Evolutionary conservation across 2,329 filamentous ascomycete genomes (phyloP), one percentile per base, ranked within the genome.

Genomic region (Alternaria angustiovoidea): DNA sequence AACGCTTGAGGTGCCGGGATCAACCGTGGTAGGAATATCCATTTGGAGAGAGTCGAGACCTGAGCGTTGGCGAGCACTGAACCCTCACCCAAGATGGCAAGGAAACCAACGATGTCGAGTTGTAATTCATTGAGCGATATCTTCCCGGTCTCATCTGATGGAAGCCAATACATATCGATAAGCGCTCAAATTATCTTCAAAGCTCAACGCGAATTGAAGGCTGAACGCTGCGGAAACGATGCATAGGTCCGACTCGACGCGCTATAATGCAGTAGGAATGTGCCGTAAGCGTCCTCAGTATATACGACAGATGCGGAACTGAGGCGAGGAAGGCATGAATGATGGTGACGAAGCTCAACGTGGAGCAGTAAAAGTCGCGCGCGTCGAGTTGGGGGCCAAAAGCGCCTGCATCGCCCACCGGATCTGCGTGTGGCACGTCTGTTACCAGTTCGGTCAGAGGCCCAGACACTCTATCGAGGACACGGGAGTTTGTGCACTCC

Each of bases 91-190:
- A 85, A 72, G 62, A 85, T 82, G 58, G 83, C 83, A n/a, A 85
- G 81, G 68, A 85, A 85, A 70, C 84, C 84, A 59, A 86, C 84
- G 48, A 86, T 85, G 66, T 86, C 84, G 48, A 86, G 80, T 65
- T 85, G 83, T 51, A 85, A 78, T 51, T 79, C 70, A 11, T 74
- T 62, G 24, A 80, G 67, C 11, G 64, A 54, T 34, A 57, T 47
- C 7, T 59, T 59, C 22, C 72, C 74, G 49, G 69, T 48, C 34
- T 66, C 61, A 36, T 70, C 62, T 11, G 55, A 39, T 59, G 73
- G 68, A 12, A 80, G 71, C 79, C 79, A 81, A 62, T 77, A 75
- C 73, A 76, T 75, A 22, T 55, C 60, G 56, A 28, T 14, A n/a
- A 59, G 51, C 12, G 32, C 36, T 24, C 22, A 41, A 41, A 34